These are phyloP conservation scores for Hypoxylon cercidicola DNA, from an alignment of 495 filamentous ascomycete species.

Conservation along the genomic window DNA sequence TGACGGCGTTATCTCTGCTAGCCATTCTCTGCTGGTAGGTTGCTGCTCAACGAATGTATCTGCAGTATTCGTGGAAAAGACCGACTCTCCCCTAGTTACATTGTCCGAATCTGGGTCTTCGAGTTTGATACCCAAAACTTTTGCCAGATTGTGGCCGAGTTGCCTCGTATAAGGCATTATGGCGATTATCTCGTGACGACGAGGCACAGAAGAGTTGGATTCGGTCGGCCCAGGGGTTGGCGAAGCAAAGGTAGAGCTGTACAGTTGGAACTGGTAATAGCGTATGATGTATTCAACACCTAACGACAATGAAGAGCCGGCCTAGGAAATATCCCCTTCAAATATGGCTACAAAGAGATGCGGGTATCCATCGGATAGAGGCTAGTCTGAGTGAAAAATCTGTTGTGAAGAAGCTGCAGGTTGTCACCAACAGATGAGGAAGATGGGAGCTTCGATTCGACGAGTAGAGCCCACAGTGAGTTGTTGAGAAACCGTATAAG, in stretches of 20 bases:
- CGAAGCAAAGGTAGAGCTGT: background rate
- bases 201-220: background rate
- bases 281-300: background rate
- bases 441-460: constrained; percentile 2
- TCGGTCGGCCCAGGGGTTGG: too few relatives aligned
- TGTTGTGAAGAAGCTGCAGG: background rate
- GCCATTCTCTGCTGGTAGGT: constrained; percentile 78
- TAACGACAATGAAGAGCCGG: constrained; percentile 2
- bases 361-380: constrained; percentile 15
- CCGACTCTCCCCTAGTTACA: constrained; percentile 77
- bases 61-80: constrained; percentile 77
- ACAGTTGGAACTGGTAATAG: background rate
- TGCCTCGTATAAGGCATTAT: constrained; percentile 47
- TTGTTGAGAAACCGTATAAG: background rate
- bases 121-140: constrained; percentile 87
- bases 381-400: background rate
- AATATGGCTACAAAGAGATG: constrained; percentile 13
- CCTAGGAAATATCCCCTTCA: constrained; percentile 6
- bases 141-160: constrained; percentile 78
- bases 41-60: constrained; percentile 88
- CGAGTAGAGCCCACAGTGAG: constrained; percentile 5
- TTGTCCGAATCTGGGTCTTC: constrained; percentile 66
- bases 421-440: background rate
- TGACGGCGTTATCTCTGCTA: constrained; percentile 69
- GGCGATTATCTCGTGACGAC: background rate